Conservation (phyloP, 306 rosid species). For the Lablab purpureus region DNA sequence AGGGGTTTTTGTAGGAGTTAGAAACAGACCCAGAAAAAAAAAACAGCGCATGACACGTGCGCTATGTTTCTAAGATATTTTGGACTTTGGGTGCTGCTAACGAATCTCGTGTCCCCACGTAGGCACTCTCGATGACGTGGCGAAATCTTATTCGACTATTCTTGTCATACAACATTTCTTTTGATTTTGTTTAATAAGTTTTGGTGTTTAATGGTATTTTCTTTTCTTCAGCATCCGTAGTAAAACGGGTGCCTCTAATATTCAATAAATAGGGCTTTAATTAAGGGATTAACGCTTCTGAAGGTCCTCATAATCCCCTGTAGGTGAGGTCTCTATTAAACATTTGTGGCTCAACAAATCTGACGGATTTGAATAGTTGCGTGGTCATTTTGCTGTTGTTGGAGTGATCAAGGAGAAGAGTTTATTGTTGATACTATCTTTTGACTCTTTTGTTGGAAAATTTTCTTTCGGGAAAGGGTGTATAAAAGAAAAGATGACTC, state of each 20-base stretch:
- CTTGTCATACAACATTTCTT: conserved; percentile 55
- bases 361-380: neutral
- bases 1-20: neutral
- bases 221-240: neutral
- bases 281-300: neutral
- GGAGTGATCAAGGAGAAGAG: neutral
- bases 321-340: neutral
- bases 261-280: neutral
- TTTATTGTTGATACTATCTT: neutral
- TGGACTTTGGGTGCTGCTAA: neutral
- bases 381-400: neutral
- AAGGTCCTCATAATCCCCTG: neutral
- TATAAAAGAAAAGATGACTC: too few species aligned
- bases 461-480: too few species aligned
- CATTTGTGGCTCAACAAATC: neutral
- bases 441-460: too few species aligned
- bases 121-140: conserved; percentile 41
- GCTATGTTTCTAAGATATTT: neutral
- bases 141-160: neutral
- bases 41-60: neutral
- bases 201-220: neutral
- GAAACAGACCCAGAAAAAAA: conserved; percentile 3
- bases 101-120: conserved; percentile 39
- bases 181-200: too few species aligned
- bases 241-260: neutral